Percentiles rank a stretch among this genome's conserved stretches.
Conservation (phyloP, 140 eudicot genomes). For the Erigeron philadelphicus region DNA sequence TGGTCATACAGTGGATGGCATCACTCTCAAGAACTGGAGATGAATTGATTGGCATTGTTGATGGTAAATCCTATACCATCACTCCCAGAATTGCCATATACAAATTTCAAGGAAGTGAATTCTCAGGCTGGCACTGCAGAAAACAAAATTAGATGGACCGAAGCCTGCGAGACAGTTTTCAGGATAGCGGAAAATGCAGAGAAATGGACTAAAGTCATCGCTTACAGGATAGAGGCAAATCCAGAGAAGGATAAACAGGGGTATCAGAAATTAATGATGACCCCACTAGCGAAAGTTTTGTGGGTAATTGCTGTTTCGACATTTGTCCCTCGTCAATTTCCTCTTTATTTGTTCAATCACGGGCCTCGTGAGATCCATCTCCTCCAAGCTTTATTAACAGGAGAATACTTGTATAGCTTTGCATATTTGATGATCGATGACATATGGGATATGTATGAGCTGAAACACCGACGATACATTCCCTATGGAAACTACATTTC, state of each 20-base stretch:
- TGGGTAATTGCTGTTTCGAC: background rate
- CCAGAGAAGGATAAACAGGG: background rate
- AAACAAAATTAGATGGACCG: background rate
- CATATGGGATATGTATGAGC: background rate
- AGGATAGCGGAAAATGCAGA: background rate
- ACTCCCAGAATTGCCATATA: background rate
- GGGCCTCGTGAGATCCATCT: background rate
- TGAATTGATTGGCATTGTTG: background rate
- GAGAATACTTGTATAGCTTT: background rate
- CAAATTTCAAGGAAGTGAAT: background rate
- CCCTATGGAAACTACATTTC: background rate
- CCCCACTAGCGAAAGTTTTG: background rate
- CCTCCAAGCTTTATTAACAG: background rate
- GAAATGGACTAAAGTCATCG: too few species aligned
- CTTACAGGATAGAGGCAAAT: background rate
- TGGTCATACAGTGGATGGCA: conserved; percentile 10
- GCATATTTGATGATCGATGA: background rate
- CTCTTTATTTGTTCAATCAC: too few species aligned
- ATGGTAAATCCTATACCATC: background rate
- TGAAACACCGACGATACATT: background rate
- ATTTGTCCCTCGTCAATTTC: too few species aligned
- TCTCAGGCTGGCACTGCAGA: background rate
- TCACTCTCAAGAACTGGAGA: conserved; percentile 7
- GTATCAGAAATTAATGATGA: background rate
- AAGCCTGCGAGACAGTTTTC: background rate